Conservation (phyloP, 139 green algal species). For the Eudorina sp. region DNA sequence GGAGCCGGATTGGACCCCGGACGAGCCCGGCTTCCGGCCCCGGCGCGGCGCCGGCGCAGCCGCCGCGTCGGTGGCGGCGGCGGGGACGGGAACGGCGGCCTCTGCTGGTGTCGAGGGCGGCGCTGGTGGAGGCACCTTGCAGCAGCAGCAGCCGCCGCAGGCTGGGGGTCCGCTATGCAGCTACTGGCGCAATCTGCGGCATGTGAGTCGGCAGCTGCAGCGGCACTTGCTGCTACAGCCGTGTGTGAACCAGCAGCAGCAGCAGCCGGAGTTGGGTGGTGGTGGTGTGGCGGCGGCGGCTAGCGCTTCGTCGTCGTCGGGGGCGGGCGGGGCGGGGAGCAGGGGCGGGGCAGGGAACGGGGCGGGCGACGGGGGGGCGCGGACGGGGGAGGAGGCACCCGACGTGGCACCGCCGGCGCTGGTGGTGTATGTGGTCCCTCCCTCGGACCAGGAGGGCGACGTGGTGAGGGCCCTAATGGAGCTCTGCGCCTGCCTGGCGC, state of each 20-base stretch:
- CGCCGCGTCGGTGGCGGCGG: background rate
- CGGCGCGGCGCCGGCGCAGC: background rate
- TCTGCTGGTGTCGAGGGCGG: too few relatives aligned
- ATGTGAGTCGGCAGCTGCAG: conserved; percentile 41
- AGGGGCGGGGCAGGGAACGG: background rate
- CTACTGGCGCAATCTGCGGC: conserved; percentile 43
- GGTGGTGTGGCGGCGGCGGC: background rate
- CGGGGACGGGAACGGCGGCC: background rate
- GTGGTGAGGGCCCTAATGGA: conserved; percentile 23
- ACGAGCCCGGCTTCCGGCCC: conserved; percentile 9
- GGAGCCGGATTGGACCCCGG: conserved; percentile 14
- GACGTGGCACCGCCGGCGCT: background rate
- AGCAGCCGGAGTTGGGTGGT: background rate
- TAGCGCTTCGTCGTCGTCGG: too few relatives aligned
- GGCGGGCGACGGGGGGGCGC: background rate
- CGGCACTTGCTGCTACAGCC: conserved; percentile 34
- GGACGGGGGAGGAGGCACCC: background rate
- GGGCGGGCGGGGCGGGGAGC: too few relatives aligned
- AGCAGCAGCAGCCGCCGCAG: background rate
- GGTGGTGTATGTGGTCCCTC: conserved; percentile 45
- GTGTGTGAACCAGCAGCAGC: background rate
- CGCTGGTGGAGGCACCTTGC: too few relatives aligned
- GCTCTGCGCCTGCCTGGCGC: conserved; percentile 25
- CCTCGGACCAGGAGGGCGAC: background rate
- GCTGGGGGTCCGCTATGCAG: background rate